phyloP scores from a whole-genome alignment of 768 basidiomycete species.

The Galerina marginata region DNA sequence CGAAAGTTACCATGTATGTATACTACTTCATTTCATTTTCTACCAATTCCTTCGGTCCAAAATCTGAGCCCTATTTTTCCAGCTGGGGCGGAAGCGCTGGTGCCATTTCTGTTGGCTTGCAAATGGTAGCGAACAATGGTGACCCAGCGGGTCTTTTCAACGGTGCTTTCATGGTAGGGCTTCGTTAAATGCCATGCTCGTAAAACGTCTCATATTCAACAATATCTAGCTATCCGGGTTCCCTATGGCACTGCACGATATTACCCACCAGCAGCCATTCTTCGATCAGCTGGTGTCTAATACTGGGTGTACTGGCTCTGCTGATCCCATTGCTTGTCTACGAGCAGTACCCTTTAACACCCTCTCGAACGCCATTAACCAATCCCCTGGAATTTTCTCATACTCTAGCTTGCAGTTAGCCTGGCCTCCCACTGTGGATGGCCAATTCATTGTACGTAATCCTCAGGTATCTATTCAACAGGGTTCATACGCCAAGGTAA shows the following conservation, averaged over 20 bases:
- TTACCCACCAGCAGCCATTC: slow-evolving; percentile 18
- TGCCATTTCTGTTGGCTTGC: slow-evolving; percentile 24
- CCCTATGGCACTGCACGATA: slow-evolving; percentile 15
- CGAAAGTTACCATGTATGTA: slow-evolving; percentile 44
- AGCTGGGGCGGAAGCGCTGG: slow-evolving; percentile 32
- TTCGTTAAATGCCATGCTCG: background rate
- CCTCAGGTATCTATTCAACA: slow-evolving; percentile 34
- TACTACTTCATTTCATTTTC: background rate
- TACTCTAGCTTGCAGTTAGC: slow-evolving; percentile 32
- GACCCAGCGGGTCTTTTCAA: slow-evolving; percentile 22
- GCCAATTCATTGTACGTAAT: slow-evolving; percentile 33
- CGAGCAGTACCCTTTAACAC: slow-evolving; percentile 36
- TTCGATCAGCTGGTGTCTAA: slow-evolving; percentile 37
- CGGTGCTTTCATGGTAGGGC: slow-evolving; percentile 24
- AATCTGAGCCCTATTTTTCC: background rate
- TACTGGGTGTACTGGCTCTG: slow-evolving; percentile 32
- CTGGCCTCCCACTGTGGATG: slow-evolving; percentile 44
- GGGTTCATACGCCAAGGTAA: slow-evolving; percentile 38
- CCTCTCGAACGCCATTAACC: slow-evolving; percentile 37
- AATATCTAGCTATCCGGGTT: slow-evolving; percentile 24
- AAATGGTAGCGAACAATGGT: slow-evolving; percentile 22
- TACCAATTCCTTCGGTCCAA: background rate
- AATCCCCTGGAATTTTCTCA: slow-evolving; percentile 26
- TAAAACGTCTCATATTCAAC: background rate
- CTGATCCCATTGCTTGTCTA: slow-evolving; percentile 39